These are phyloP conservation scores for Bipolaris sorokiniana DNA, from an alignment of 2,329 filamentous ascomycete genomes.

Conservation along the genomic window DNA sequence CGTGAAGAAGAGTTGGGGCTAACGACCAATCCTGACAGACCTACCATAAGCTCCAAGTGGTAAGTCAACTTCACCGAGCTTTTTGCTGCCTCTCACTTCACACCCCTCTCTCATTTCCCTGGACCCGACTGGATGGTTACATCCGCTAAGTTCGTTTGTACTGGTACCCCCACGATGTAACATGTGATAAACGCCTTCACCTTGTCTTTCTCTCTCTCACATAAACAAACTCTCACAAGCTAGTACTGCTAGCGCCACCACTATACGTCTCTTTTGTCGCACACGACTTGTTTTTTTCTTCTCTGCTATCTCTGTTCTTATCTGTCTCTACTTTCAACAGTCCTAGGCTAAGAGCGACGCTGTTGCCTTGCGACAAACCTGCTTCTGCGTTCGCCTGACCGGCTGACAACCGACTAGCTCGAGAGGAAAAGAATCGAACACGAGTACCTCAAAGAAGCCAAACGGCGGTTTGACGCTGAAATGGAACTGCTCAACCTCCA, in stretches of 20 bases:
- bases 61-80: slow-evolving; percentile 57
- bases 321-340: slow-evolving; percentile 23
- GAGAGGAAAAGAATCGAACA: slow-evolving; percentile 94
- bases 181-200: slow-evolving; percentile 12
- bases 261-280: slow-evolving; percentile 29
- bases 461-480: slow-evolving; percentile 86
- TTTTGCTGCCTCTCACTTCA: slow-evolving; percentile 18
- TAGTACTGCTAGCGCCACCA: slow-evolving; percentile 22
- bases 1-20: slow-evolving; percentile 35
- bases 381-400: slow-evolving; percentile 24
- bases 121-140: slow-evolving; percentile 12
- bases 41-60: slow-evolving; percentile 76
- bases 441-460: slow-evolving; percentile 87
- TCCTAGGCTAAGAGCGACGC: slow-evolving; percentile 13
- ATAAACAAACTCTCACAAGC: slow-evolving; percentile 6
- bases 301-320: slow-evolving; percentile 12
- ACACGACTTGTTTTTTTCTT: slow-evolving; percentile 14
- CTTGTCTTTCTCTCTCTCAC: slow-evolving; percentile 12
- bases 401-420: slow-evolving; percentile 63
- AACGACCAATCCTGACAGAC: slow-evolving; percentile 55
- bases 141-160: slow-evolving; percentile 16
- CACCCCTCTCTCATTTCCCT: slow-evolving; percentile 8
- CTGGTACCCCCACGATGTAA: slow-evolving; percentile 7
- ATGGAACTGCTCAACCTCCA: slow-evolving; percentile 89
- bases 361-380: slow-evolving; percentile 22